phyloP scores from a whole-genome alignment of 345 rosid species.

The Cardamine occulta region DNA sequence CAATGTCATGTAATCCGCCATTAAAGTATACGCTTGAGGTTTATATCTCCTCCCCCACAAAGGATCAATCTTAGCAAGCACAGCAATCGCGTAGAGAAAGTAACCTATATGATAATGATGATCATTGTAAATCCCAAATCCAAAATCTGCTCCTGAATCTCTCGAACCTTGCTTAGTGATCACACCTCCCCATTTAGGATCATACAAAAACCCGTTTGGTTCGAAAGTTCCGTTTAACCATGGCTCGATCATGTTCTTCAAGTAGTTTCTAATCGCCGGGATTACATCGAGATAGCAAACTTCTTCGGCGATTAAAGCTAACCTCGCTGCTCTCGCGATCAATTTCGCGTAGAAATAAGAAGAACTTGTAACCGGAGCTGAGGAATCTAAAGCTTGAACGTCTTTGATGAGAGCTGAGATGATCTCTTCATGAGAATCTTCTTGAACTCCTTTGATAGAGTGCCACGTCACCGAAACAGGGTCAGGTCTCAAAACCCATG shows the following conservation, averaged over 20 bases:
- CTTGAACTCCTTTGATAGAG: slow-evolving; percentile 66
- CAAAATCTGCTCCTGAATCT: slow-evolving; percentile 81
- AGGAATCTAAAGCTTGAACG: slow-evolving; percentile 60
- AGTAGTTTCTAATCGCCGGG: slow-evolving; percentile 60
- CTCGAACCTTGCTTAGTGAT: slow-evolving; percentile 66
- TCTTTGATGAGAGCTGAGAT: slow-evolving; percentile 69
- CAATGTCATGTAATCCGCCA: slow-evolving; percentile 84
- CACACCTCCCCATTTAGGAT: slow-evolving; percentile 87
- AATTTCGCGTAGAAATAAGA: slow-evolving; percentile 84
- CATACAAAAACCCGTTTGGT: slow-evolving; percentile 80
- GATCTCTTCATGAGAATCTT: slow-evolving; percentile 59
- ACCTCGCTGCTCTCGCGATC: slow-evolving; percentile 85
- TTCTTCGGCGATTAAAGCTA: slow-evolving; percentile 92
- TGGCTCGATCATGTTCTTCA: slow-evolving; percentile 79
- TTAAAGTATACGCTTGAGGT: slow-evolving; percentile 76
- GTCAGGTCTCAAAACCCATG: slow-evolving; percentile 68
- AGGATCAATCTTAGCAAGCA: slow-evolving; percentile 78
- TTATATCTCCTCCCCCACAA: slow-evolving; percentile 83
- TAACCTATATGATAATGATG: slow-evolving; percentile 92
- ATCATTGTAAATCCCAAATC: slow-evolving; percentile 78
- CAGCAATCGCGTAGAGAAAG: slow-evolving; percentile 87
- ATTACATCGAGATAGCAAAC: slow-evolving; percentile 64
- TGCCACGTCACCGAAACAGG: slow-evolving; percentile 87
- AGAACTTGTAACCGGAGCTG: slow-evolving; percentile 53
- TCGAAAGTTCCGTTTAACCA: slow-evolving; percentile 83